Percentiles rank a stretch among this genome's conserved stretches.
Evolutionary conservation across 148 eudicot species (phyloP).

Genomic region (Polygonum aviculare): DNA sequence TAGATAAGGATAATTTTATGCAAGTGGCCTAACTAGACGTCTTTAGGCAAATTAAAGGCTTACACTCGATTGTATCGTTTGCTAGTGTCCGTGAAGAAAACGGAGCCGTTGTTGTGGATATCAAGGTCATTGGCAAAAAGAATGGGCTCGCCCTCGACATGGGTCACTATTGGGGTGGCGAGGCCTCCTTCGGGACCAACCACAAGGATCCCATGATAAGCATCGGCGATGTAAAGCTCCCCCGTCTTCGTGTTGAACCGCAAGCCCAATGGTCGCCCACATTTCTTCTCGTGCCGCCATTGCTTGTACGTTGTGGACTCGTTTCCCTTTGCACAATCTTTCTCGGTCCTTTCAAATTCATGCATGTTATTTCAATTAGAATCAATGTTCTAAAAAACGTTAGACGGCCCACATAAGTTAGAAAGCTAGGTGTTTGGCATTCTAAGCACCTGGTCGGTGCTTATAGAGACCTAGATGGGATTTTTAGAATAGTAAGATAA

Average conservation of each 20-base stretch:
- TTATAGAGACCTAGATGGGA: too few species aligned
- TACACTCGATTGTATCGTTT: slow-evolving; percentile 77
- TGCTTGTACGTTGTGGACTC: slow-evolving; percentile 76
- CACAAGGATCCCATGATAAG: slow-evolving; percentile 67
- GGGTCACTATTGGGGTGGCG: slow-evolving; percentile 56
- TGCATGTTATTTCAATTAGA: neutral
- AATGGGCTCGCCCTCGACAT: slow-evolving; percentile 55
- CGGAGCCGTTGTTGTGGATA: slow-evolving; percentile 76
- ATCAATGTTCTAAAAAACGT: neutral
- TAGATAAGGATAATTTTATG: neutral
- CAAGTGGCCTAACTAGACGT: neutral
- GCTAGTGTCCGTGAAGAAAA: slow-evolving; percentile 94
- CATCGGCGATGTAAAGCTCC: slow-evolving; percentile 78
- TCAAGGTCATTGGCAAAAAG: slow-evolving; percentile 93
- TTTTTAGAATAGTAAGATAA: too few species aligned
- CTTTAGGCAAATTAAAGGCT: slow-evolving; percentile 19
- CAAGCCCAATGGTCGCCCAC: slow-evolving; percentile 86
- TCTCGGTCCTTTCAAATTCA: slow-evolving; percentile 48
- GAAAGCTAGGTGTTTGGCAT: too few species aligned
- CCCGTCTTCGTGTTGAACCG: slow-evolving; percentile 55
- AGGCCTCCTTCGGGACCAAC: slow-evolving; percentile 83
- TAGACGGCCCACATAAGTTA: too few species aligned
- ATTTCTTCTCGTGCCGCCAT: slow-evolving; percentile 52
- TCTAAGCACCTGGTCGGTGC: too few species aligned
- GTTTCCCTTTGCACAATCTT: slow-evolving; percentile 54